Evolutionary conservation across 345 rosid genomes (phyloP).

Genomic region (thale cress (Arabidopsis thaliana)): DNA sequence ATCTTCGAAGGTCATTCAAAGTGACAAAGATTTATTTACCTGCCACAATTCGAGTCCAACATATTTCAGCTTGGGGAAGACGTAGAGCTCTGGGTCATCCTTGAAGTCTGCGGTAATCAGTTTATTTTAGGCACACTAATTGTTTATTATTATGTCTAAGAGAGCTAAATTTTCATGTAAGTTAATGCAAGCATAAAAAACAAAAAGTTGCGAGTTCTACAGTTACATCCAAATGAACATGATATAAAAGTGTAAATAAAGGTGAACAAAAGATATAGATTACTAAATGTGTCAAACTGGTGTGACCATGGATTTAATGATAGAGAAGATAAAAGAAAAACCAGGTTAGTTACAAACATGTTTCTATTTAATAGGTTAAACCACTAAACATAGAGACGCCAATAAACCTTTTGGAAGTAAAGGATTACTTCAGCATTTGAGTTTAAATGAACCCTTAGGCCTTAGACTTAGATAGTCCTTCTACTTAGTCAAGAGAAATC

Average conservation of each 20-base stretch:
- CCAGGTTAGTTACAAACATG: background rate
- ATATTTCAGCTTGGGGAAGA: constrained; percentile 87
- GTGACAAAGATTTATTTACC: constrained; percentile 53
- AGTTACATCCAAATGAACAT: background rate
- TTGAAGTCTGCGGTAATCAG: constrained; percentile 68
- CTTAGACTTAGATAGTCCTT: too few relatives aligned
- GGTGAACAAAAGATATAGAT: background rate
- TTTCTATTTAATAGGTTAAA: background rate
- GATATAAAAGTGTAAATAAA: background rate
- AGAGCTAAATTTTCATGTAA: background rate
- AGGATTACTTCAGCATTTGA: background rate
- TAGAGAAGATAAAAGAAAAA: background rate
- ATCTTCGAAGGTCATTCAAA: background rate
- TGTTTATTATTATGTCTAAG: too few relatives aligned
- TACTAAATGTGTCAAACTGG: background rate
- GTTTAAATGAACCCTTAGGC: too few relatives aligned
- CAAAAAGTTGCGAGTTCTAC: background rate
- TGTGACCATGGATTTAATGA: background rate
- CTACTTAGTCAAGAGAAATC: background rate
- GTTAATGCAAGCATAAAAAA: background rate
- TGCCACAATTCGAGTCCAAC: constrained; percentile 99
- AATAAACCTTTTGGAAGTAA: constrained; percentile 8
- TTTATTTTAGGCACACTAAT: constrained; percentile 2
- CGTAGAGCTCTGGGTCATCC: constrained; percentile 91
- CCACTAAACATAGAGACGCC: background rate